phyloP scores from a whole-genome alignment of 805 yeast species.

The Ogataea naganishii region DNA sequence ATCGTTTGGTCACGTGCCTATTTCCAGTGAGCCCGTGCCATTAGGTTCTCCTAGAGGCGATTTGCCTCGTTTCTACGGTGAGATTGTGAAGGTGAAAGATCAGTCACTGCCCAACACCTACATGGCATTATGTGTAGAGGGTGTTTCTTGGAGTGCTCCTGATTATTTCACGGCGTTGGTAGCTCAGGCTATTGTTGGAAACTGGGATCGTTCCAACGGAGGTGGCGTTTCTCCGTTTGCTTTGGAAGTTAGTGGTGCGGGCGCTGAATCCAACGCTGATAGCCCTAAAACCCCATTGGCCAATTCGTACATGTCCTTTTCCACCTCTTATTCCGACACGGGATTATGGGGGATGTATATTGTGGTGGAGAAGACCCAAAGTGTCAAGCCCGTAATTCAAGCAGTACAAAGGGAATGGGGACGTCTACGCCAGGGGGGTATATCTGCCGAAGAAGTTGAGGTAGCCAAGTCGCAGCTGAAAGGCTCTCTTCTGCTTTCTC shows the following conservation, averaged over 20 bases:
- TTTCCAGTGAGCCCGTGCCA: slow-evolving; percentile 47
- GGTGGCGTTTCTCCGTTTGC: slow-evolving; percentile 79
- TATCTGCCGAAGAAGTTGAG: slow-evolving; percentile 79
- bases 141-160: slow-evolving; percentile 94
- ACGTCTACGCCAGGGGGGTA: slow-evolving; percentile 68
- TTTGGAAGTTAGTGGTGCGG: slow-evolving; percentile 32
- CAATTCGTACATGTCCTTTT: slow-evolving; percentile 92
- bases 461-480: slow-evolving; percentile 92
- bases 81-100: slow-evolving; percentile 80
- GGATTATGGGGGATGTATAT: slow-evolving; percentile 97
- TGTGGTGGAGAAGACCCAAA: slow-evolving; percentile 67
- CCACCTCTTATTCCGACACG: slow-evolving; percentile 94
- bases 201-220: slow-evolving; percentile 93
- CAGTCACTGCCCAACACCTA: slow-evolving; percentile 81
- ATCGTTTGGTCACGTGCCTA: slow-evolving; percentile 64
- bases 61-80: slow-evolving; percentile 74
- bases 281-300: slow-evolving; percentile 62
- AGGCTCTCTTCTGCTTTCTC: slow-evolving; percentile 79
- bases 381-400: slow-evolving; percentile 59
- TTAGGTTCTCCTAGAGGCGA: slow-evolving; percentile 69
- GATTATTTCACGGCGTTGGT: slow-evolving; percentile 93
- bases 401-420: slow-evolving; percentile 85
- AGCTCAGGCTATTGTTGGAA: slow-evolving; percentile 93
- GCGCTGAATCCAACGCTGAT: slow-evolving; percentile 31
- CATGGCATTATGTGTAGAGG: slow-evolving; percentile 92